These are phyloP conservation scores for Aspergillus caelatus DNA, from an alignment of 2,329 filamentous ascomycete species.

Conservation along the genomic window DNA sequence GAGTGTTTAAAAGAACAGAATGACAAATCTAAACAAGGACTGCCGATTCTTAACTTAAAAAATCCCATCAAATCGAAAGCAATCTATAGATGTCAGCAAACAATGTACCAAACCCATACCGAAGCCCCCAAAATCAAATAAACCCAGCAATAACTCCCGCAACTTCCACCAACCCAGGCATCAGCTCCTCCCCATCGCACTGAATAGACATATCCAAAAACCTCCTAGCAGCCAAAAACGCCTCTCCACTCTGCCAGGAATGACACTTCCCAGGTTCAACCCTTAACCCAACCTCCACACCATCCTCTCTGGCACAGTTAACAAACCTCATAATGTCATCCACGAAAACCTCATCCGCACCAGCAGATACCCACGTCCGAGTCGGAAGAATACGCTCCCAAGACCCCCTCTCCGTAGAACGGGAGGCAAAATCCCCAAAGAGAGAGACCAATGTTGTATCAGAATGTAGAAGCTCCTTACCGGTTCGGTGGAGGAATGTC, in stretches of 20 bases:
- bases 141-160: background rate
- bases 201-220: background rate
- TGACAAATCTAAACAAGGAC: background rate
- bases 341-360: slow-evolving; percentile 18
- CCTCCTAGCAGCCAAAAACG: background rate
- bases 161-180: background rate
- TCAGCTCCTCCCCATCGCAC: background rate
- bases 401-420: background rate
- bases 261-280: slow-evolving; percentile 15
- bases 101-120: background rate
- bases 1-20: background rate
- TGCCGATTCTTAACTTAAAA: background rate
- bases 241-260: slow-evolving; percentile 21
- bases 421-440: background rate
- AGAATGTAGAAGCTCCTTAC: background rate
- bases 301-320: slow-evolving; percentile 7
- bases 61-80: background rate
- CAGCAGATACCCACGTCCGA: slow-evolving; percentile 18
- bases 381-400: slow-evolving; percentile 19
- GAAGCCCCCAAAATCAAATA: background rate
- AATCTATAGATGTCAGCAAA: background rate
- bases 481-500: background rate
- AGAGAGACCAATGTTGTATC: background rate
- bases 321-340: slow-evolving; percentile 21
- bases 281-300: slow-evolving; percentile 6